Conservation (phyloP, 306 rosid species). For the Sicyos edulis region DNA sequence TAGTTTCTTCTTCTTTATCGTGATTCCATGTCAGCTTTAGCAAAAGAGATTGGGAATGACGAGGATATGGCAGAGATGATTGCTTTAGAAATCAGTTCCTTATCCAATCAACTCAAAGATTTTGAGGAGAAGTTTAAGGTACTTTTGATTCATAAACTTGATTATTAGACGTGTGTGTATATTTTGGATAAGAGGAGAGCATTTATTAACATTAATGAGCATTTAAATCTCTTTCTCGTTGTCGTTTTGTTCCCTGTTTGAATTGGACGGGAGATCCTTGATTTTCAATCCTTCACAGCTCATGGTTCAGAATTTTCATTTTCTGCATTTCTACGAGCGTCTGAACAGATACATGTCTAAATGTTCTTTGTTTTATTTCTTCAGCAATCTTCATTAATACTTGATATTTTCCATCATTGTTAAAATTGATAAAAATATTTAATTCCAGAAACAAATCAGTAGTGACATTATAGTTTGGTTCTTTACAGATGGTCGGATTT, state of each 20-base stretch:
- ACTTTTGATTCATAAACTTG: conserved; percentile 10
- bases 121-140: conserved; percentile 71
- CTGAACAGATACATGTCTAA: no score
- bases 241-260: not conserved
- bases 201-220: not conserved
- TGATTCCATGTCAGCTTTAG: conserved; percentile 48
- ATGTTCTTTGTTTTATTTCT: not conserved
- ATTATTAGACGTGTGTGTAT: not conserved
- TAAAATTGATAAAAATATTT: not conserved
- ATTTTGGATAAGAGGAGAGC: not conserved
- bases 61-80: conserved; percentile 94
- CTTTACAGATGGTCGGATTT: not conserved
- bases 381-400: not conserved
- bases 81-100: conserved; percentile 53
- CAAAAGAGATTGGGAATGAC: conserved; percentile 67
- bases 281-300: conserved; percentile 2
- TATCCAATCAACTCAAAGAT: conserved; percentile 57
- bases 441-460: not conserved
- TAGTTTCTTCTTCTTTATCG: conserved; percentile 7
- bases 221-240: not conserved
- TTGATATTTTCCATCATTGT: not conserved
- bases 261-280: not conserved
- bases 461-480: not conserved
- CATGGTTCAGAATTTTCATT: conserved; percentile 2
- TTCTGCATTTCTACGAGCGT: not conserved